These are phyloP conservation scores for Fusarium beomiforme DNA, from an alignment of 2,329 filamentous ascomycete genomes.

Conservation along the genomic window DNA sequence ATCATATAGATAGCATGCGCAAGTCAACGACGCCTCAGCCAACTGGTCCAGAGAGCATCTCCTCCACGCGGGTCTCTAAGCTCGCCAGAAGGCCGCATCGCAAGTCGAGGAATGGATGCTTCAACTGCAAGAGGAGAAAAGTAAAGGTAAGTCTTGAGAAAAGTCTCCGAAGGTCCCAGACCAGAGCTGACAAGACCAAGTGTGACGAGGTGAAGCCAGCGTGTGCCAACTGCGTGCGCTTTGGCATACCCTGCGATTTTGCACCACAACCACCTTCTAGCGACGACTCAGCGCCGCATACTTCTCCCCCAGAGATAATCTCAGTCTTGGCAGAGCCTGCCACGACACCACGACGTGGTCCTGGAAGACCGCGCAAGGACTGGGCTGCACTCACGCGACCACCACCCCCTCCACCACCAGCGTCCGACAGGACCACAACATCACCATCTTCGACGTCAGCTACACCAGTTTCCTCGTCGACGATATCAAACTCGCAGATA, in stretches of 20 bases:
- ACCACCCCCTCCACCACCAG: slow-evolving; percentile 19
- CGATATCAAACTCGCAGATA: slow-evolving; percentile 30
- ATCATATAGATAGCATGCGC: slow-evolving; percentile 11
- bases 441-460: slow-evolving; percentile 38
- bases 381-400: slow-evolving; percentile 42
- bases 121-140: slow-evolving; percentile 47
- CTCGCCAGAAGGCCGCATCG: slow-evolving; percentile 44
- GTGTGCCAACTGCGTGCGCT: slow-evolving; percentile 47
- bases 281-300: slow-evolving; percentile 30
- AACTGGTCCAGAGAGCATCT: slow-evolving; percentile 36
- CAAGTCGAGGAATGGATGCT: slow-evolving; percentile 46
- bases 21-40: slow-evolving; percentile 40
- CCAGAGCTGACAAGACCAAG: slow-evolving; percentile 35
- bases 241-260: slow-evolving; percentile 45
- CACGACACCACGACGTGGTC: slow-evolving; percentile 39
- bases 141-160: slow-evolving; percentile 40
- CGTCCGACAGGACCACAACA: slow-evolving; percentile 35
- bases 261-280: slow-evolving; percentile 32
- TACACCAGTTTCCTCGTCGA: slow-evolving; percentile 37
- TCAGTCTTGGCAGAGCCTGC: slow-evolving; percentile 28
- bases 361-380: slow-evolving; percentile 46
- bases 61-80: slow-evolving; percentile 40
- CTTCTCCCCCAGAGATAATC: slow-evolving; percentile 20
- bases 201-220: slow-evolving; percentile 47
- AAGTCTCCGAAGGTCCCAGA: background rate